These are phyloP conservation scores for Acidiella bohemica DNA, from an alignment of 495 filamentous ascomycete genomes.

Conservation along the genomic window DNA sequence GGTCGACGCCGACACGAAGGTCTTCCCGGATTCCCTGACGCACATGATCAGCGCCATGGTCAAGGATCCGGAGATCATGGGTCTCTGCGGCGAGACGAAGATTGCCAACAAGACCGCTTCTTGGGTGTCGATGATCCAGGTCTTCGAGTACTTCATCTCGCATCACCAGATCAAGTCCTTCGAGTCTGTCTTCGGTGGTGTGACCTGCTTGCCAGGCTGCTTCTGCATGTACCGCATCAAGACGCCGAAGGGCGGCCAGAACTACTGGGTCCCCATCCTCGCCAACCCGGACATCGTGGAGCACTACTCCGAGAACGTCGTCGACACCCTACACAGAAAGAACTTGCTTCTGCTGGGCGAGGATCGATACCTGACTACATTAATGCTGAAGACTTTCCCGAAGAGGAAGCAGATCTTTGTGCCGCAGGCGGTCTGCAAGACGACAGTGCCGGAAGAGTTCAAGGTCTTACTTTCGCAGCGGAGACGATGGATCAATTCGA, in stretches of 20 bases:
- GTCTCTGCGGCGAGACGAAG: conserved; percentile 96
- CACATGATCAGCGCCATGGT: conserved; percentile 99
- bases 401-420: conserved; percentile 99
- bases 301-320: conserved; percentile 98
- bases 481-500: conserved; percentile 98
- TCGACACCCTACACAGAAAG: conserved; percentile 98
- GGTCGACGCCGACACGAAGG: conserved; percentile 98
- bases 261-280: conserved; percentile 98
- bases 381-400: conserved; percentile 98
- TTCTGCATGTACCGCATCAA: conserved; percentile 99
- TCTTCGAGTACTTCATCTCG: conserved; percentile 99
- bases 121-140: conserved; percentile 98
- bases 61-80: conserved; percentile 98
- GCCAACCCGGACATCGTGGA: conserved; percentile 98
- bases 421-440: conserved; percentile 97
- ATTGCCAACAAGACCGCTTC: conserved; percentile 93
- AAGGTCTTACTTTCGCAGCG: conserved; percentile 86
- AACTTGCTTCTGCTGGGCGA: conserved; percentile 90
- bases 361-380: conserved; percentile 89
- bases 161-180: conserved; percentile 95
- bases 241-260: conserved; percentile 92
- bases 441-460: conserved; percentile 86
- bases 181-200: conserved; percentile 97
- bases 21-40: conserved; percentile 94
- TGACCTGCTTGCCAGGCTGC: conserved; percentile 96